Percentiles rank a stretch among this genome's conserved stretches.
These are phyloP conservation scores for Candida palmyrensis DNA, from an alignment of 805 yeast species.

Conservation along the genomic window DNA sequence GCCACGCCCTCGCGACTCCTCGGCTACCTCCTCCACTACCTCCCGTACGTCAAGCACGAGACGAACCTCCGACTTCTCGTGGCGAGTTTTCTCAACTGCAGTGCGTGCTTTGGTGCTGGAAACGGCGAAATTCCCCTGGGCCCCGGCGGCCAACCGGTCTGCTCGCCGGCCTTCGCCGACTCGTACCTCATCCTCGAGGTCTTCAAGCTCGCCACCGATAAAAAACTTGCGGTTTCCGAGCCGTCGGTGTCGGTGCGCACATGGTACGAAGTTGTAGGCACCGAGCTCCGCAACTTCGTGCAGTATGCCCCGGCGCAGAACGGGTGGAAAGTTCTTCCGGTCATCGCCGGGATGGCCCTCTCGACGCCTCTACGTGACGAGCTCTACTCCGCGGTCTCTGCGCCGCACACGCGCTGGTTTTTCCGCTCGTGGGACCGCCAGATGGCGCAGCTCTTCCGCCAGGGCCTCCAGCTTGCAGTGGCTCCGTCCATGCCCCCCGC, in stretches of 20 bases:
- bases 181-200: conserved; percentile 42
- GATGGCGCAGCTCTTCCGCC: conserved; percentile 21
- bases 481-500: conserved; percentile 16
- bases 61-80: conserved; percentile 42
- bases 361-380: conserved; percentile 31
- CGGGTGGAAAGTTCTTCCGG: conserved; percentile 45
- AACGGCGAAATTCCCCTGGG: not conserved
- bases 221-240: conserved; percentile 41
- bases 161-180: conserved; percentile 18
- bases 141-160: conserved; percentile 3
- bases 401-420: conserved; percentile 23
- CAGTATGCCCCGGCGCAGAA: conserved; percentile 21
- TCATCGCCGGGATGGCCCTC: conserved; percentile 40
- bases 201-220: conserved; percentile 40
- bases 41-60: conserved; percentile 45
- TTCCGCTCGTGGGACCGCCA: conserved; percentile 32
- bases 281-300: conserved; percentile 29
- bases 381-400: conserved; percentile 22
- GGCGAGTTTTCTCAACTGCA: conserved; percentile 40
- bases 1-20: conserved; percentile 28
- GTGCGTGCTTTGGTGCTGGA: conserved; percentile 22
- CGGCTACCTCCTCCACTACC: conserved; percentile 46
- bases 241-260: conserved; percentile 43
- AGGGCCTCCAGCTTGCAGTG: conserved; percentile 19
- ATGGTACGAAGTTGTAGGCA: conserved; percentile 35